Conservation (phyloP, 2,329 filamentous ascomycete species). For the Coniochaeta prunicola region DNA sequence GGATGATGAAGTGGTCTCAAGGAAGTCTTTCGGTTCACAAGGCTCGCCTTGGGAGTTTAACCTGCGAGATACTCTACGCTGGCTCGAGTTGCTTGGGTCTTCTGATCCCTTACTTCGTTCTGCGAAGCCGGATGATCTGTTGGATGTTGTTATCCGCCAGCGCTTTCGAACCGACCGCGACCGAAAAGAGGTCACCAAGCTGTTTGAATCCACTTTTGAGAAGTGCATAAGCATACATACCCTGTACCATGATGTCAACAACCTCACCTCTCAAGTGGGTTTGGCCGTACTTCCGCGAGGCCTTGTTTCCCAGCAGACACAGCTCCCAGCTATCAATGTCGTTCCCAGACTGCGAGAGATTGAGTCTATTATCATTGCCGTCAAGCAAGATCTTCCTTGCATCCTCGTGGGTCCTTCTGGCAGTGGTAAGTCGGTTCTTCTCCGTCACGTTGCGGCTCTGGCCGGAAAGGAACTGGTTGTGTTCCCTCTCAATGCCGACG, state of each 20-base stretch:
- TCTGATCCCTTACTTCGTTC: constrained; percentile 53
- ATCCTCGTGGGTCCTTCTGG: constrained; percentile 83
- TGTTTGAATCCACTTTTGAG: constrained; percentile 44
- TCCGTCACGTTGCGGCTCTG: constrained; percentile 73
- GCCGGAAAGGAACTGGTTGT: constrained; percentile 71
- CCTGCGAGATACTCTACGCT: constrained; percentile 80
- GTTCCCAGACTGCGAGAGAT: constrained; percentile 60
- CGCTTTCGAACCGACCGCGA: constrained; percentile 74
- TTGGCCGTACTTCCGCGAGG: constrained; percentile 63
- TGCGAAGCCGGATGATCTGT: constrained; percentile 61
- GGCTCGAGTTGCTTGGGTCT: constrained; percentile 67
- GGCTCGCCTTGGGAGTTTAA: constrained; percentile 94
- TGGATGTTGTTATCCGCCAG: constrained; percentile 77
- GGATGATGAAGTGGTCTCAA: constrained; percentile 60
- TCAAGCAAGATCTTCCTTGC: constrained; percentile 80
- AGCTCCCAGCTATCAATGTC: constrained; percentile 42
- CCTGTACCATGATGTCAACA: constrained; percentile 64
- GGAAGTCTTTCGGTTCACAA: constrained; percentile 50
- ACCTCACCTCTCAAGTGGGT: constrained; percentile 68
- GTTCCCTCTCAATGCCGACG: constrained; percentile 87
- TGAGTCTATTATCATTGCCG: constrained; percentile 80
- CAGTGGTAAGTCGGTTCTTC: constrained; percentile 75
- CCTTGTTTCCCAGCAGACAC: constrained; percentile 39
- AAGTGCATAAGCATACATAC: constrained; percentile 55
- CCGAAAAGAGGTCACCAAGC: constrained; percentile 51